These are phyloP conservation scores for Epichloe uncinata DNA, from an alignment of 2,329 filamentous ascomycete genomes.

Conservation along the genomic window DNA sequence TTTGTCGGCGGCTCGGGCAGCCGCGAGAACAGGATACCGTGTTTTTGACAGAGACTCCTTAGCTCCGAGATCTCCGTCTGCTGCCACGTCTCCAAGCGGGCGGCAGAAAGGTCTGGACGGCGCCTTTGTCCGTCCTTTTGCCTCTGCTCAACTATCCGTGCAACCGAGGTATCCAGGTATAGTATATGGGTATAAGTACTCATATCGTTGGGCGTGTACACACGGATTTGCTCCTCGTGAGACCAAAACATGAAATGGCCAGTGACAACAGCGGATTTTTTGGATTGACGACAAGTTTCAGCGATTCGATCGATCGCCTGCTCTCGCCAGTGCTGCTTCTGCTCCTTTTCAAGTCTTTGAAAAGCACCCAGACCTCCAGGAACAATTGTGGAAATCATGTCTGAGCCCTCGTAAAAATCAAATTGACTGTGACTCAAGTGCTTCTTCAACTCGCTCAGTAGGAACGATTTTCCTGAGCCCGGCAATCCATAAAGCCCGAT, in stretches of 20 bases:
- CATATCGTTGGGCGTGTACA: constrained; percentile 33
- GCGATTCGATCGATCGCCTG: constrained; percentile 32
- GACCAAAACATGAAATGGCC: constrained; percentile 44
- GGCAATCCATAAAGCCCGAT: constrained; percentile 42
- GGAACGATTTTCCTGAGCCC: constrained; percentile 37
- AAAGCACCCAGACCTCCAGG: constrained; percentile 37
- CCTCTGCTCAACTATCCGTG: constrained; percentile 24
- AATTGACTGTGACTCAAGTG: constrained; percentile 23
- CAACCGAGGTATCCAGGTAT: constrained; percentile 33
- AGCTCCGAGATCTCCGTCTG: constrained; percentile 29
- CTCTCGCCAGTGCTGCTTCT: constrained; percentile 26
- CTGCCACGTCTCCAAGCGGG: constrained; percentile 34
- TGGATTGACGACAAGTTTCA: constrained; percentile 19
- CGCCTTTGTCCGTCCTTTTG: constrained; percentile 21
- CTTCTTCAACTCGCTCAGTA: constrained; percentile 27
- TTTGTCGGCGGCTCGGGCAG: not conserved
- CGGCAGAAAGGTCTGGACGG: constrained; percentile 20
- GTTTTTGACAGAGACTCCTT: constrained; percentile 26
- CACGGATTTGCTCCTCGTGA: constrained; percentile 18
- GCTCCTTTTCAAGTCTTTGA: constrained; percentile 19
- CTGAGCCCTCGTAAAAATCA: constrained; percentile 38
- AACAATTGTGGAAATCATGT: constrained; percentile 28
- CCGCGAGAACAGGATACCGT: constrained; percentile 33
- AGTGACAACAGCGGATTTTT: constrained; percentile 33
- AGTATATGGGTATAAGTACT: constrained; percentile 42